Evolutionary conservation across 2,329 filamentous ascomycete genomes (phyloP), one percentile per base, ranked within the genome.

Genomic region (Epichloe coenophiala): DNA sequence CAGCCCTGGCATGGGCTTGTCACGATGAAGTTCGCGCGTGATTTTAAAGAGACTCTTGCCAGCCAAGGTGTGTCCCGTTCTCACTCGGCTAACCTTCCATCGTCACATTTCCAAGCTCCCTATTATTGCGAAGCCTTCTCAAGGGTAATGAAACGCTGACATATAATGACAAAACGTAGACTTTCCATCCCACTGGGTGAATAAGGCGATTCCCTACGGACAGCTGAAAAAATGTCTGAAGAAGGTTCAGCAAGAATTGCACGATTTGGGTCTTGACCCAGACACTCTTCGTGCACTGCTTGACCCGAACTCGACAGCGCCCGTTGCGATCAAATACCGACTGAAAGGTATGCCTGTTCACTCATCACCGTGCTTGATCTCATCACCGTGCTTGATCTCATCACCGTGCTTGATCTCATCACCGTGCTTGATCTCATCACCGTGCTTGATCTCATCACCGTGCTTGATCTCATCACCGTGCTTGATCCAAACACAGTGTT

Each of bases 181-280:
- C 56, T 95, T 88, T 63, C 88, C 88, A 7, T 69, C 77, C 47
- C 80, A 83, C 61, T 83, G 78, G 79, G 70, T 89, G 46, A 75
- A 84, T 43, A 82, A 81, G 31, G 88, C 88, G 46, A 86, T 95
- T 54, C 87, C 86, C 3, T 95, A 95, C 64, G 78, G 83, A 43
- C 80, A 88, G 65, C 77, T 95, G 51, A 95, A 95, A 68, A 95
- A 94, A 70, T 87, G 86, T 67, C 83, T 95, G 62, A 91, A 90
- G 63, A 83, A 83, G 62, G 83, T 94, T 47, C 79, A 83, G 56
- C 69, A 71, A 48, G 87, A 95, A 69, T 74, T 95, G 48, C 69
- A 74, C 40, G 74, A 76, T 36, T 69, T 91, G 13, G 88, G 88
- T 7, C 77, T 94, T 33, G 84, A 87, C 56, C 77, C 78, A 4